Evolutionary conservation across 345 rosid genomes (phyloP).

Genomic region (Clausena lansium): DNA sequence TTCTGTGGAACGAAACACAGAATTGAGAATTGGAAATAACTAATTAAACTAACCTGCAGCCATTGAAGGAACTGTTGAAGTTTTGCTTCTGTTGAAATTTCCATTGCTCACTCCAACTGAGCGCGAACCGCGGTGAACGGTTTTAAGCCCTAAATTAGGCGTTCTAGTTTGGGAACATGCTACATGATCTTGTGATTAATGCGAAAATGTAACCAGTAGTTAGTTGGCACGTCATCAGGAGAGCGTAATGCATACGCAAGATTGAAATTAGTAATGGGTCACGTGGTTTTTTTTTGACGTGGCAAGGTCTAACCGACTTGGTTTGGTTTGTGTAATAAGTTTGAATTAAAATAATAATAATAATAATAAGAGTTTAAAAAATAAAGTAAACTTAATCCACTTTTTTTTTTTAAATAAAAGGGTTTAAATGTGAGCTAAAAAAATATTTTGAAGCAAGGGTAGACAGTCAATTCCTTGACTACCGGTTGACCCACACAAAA

Average conservation of each 20-base stretch:
- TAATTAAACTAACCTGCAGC: conserved; percentile 50
- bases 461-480: not conserved
- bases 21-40: not conserved
- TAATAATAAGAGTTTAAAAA: too few relatives aligned
- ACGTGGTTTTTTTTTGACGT: not conserved
- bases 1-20: not conserved
- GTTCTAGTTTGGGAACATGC: not conserved
- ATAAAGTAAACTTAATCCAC: too few relatives aligned
- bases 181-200: too few relatives aligned
- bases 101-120: conserved; percentile 25
- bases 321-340: not conserved
- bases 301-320: not conserved
- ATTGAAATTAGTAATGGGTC: not conserved
- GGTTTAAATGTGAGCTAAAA: not conserved
- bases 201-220: not conserved
- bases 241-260: not conserved
- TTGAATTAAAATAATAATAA: too few relatives aligned
- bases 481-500: too few relatives aligned
- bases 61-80: conserved; percentile 58
- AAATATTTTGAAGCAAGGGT: not conserved
- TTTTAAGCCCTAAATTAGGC: not conserved
- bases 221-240: not conserved
- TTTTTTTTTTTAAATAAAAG: not conserved
- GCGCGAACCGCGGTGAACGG: not conserved
- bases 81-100: conserved; percentile 39